Evolutionary conservation across 208 protist genomes (phyloP).

Genomic region (Sergeia podlipaevii): DNA sequence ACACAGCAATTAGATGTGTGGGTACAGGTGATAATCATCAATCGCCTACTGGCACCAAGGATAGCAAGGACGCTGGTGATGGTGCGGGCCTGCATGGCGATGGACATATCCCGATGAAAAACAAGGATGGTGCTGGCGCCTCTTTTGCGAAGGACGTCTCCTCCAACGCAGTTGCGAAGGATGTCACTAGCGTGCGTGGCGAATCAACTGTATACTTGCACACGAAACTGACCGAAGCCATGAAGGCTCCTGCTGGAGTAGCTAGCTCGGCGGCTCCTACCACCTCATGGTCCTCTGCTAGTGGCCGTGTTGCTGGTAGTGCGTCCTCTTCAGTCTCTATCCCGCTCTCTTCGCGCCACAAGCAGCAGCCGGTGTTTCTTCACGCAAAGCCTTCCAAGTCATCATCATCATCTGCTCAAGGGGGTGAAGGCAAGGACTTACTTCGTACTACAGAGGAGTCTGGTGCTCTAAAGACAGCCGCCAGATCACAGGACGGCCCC

Average conservation of each 20-base stretch:
- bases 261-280: slow-evolving; percentile 7
- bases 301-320: slow-evolving; percentile 10
- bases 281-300: neutral
- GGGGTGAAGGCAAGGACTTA: too few relatives aligned
- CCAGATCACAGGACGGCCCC: slow-evolving; percentile 41
- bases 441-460: too few relatives aligned
- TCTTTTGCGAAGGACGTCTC: slow-evolving; percentile 9
- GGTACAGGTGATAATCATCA: too few relatives aligned
- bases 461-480: slow-evolving; percentile 9
- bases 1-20: too few relatives aligned
- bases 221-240: slow-evolving; percentile 25
- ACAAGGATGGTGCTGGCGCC: slow-evolving; percentile 10
- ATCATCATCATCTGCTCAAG: neutral
- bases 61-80: too few relatives aligned
- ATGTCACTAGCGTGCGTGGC: neutral
- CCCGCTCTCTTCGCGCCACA: too few relatives aligned
- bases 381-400: too few relatives aligned
- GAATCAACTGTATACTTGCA: slow-evolving; percentile 23
- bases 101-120: too few relatives aligned
- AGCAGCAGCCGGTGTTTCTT: too few relatives aligned
- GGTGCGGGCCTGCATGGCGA: too few relatives aligned
- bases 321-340: too few relatives aligned
- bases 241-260: slow-evolving; percentile 21
- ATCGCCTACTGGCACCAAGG: too few relatives aligned
- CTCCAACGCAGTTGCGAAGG: neutral